A percentile compares a stretch with the other conserved stretches of the same genome.
phyloP scores from a whole-genome alignment of 805 yeast genomes.

The Suhomyces faveliae region DNA sequence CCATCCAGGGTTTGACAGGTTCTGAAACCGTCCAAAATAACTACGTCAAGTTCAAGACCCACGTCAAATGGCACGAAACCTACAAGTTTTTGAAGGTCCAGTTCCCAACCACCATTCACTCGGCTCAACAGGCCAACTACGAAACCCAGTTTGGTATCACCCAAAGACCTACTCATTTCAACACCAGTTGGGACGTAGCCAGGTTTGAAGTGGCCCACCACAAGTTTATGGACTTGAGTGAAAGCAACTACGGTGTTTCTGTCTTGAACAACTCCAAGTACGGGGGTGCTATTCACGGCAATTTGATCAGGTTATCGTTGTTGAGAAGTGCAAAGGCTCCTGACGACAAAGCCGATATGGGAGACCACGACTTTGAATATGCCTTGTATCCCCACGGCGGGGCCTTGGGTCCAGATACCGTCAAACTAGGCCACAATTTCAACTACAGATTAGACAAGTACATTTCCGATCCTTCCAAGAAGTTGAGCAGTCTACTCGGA shows the following conservation, averaged over 20 bases:
- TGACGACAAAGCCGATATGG: slow-evolving; percentile 94
- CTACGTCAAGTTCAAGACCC: slow-evolving; percentile 36
- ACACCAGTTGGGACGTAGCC: slow-evolving; percentile 95
- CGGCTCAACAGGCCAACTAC: slow-evolving; percentile 70
- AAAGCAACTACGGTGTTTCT: slow-evolving; percentile 81
- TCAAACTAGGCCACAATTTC: slow-evolving; percentile 74
- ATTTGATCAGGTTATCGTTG: slow-evolving; percentile 79
- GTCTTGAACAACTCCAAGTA: slow-evolving; percentile 82
- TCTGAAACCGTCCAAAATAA: slow-evolving; percentile 38
- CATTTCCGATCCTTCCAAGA: slow-evolving; percentile 12
- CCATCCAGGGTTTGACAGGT: slow-evolving; percentile 57
- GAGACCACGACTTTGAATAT: slow-evolving; percentile 76
- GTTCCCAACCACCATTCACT: slow-evolving; percentile 82
- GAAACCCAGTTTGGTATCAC: slow-evolving; percentile 95
- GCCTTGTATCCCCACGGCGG: slow-evolving; percentile 85
- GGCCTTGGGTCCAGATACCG: slow-evolving; percentile 58
- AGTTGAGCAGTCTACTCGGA: slow-evolving; percentile 15
- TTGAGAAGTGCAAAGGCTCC: slow-evolving; percentile 93
- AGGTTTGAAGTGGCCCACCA: slow-evolving; percentile 95
- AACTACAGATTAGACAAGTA: slow-evolving; percentile 50
- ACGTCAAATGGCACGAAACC: slow-evolving; percentile 83
- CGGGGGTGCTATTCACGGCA: slow-evolving; percentile 94
- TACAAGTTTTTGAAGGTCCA: slow-evolving; percentile 91
- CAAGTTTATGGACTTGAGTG: slow-evolving; percentile 89
- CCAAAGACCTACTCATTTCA: slow-evolving; percentile 89